Evolutionary conservation across 495 filamentous ascomycete genomes (phyloP), one percentile per base, ranked within the genome.

Genomic region (Lasiosphaeria hispida): DNA sequence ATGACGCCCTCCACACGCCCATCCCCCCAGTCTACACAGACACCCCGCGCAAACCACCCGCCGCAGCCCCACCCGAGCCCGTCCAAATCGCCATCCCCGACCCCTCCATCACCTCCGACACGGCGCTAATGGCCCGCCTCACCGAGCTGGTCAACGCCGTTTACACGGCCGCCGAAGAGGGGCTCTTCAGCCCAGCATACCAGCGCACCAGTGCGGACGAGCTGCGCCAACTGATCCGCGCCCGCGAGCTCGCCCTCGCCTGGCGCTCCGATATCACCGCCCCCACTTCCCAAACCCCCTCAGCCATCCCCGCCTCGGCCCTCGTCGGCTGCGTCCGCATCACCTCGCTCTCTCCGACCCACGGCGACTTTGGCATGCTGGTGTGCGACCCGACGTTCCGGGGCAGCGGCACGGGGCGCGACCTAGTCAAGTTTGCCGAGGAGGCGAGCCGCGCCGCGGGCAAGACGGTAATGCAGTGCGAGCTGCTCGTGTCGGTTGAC

Each of bases 331-430:
- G 41, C 33, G 42, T 53, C 23, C 50, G 50, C 42, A 36, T 54
- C 35, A 13, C 10, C 9, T 9, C 50, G 2, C 36, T 40, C 18
- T 10, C 41, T 0, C 10, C 17, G 33, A 36, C 10, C 10, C 18
- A 33, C 11, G 58, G 23, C 43, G 58, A 47, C 33, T 55, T 60
- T 14, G 58, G 50, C 35, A 49, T 60, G 49, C 30, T 60, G 10
- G 50, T 35, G 3, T 54, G 50, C 48, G 50, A 55, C 19, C 58
- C 58, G 5, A 10, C 33, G 18, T 40, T 48, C 13, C 43, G 35
- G 3, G 58, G 58, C 42, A 11, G 19, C 10, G 58, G 58, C 1
- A 19, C 35, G 18, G 58, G 58, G 10, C 18, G 45, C 9, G 6
- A 2, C 13, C 43, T 60, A 1, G 50, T 60, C 0, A 10, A 7